Base-by-base conservation (phyloP, 345 rosid species). In the Hibiscus tridactylites region DNA sequence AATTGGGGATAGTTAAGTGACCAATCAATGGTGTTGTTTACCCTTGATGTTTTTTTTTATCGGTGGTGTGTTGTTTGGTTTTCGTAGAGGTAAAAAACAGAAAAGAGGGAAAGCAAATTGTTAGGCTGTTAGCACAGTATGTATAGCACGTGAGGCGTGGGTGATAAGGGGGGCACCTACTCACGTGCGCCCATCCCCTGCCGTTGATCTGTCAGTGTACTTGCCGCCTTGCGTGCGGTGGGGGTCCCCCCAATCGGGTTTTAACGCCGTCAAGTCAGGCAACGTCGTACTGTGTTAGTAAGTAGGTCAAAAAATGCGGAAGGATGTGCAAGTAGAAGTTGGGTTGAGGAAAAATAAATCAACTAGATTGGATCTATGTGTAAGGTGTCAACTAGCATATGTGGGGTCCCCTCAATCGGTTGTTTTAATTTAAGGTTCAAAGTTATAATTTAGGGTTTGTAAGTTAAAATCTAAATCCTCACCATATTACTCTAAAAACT, bases 131-230 rank as follows among this genome's bases (percentile, higher is more conserved):
- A 62, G 47, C 26, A 10, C n/a, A 35, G 52, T 17, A 39, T 46
- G 39, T 3, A 33, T 15, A 64, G 50, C 68, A 10, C 50, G 68
- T 64, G 68, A 63, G 44, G 44, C 16, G 12, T 19, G 66, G 66
- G 66, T 61, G 46, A 62, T 8, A 16, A 37, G n/a, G 24, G 57
- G 57, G 11, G 26, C 67, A 62, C 39, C 29, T 0, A 37, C 49
- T 63, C 68, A 63, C 68, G 68, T 63, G 68, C 28, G 68, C 68
- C 50, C 68, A 63, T 63, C 29, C 50, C 50, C 49, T 64, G 68
- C 31, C 68, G 68, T 39, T 39, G 29, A 64, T 39, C 50, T 17
- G 50, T 26, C 67, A 63, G 28, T 3, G 49, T 63, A 2, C 67
- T 46, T 17, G 49, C 16, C 54, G 54, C 54, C 17, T 16, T 16